These are phyloP conservation scores for Penicillium sp. DNA, from an alignment of 2,329 filamentous ascomycete species.

Conservation along the genomic window DNA sequence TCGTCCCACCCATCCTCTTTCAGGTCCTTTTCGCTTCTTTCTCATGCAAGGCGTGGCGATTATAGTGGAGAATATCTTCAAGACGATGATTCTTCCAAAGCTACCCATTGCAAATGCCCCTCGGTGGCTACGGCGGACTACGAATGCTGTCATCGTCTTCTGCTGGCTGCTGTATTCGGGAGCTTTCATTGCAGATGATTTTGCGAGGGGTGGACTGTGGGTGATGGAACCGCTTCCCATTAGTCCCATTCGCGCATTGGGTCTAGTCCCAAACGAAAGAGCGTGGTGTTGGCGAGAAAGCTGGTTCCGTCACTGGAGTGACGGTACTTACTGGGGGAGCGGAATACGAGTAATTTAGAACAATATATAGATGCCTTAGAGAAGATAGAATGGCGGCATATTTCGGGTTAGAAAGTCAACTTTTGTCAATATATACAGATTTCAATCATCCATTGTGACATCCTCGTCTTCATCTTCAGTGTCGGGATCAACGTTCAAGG, in stretches of 20 bases:
- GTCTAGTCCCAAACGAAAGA: conserved; percentile 55
- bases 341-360: conserved; percentile 39
- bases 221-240: conserved; percentile 75
- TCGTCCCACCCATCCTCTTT: conserved; percentile 53
- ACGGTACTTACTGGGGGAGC: conserved; percentile 59
- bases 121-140: conserved; percentile 42
- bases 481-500: conserved; percentile 45
- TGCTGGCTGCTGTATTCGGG: conserved; percentile 65
- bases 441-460: conserved; percentile 22
- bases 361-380: neutral
- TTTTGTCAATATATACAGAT: too few relatives aligned
- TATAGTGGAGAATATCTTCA: conserved; percentile 50
- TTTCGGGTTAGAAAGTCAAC: neutral
- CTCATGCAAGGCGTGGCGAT: conserved; percentile 62
- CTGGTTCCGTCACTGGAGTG: conserved; percentile 54
- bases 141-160: conserved; percentile 58
- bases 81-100: conserved; percentile 33
- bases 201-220: conserved; percentile 68
- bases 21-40: conserved; percentile 62
- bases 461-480: conserved; percentile 42
- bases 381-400: neutral
- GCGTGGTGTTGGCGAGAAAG: conserved; percentile 62
- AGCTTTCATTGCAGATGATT: conserved; percentile 65
- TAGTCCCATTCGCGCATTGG: conserved; percentile 61
- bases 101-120: conserved; percentile 39